Evolutionary conservation across 805 yeast genomes (phyloP).

Genomic region (Metschnikowia continentalis): DNA sequence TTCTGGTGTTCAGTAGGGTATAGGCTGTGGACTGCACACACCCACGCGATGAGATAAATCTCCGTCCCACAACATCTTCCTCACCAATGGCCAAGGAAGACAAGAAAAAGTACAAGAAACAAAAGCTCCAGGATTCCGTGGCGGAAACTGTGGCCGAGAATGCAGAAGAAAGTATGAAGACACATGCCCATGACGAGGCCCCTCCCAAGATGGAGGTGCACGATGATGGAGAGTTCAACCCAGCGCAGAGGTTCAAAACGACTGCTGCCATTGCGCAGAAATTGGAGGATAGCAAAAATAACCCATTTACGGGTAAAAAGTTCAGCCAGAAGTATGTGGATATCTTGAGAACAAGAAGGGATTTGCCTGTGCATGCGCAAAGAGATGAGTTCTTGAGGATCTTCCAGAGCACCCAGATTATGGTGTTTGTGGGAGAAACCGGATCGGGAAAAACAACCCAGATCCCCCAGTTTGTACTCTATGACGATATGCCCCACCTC

Average conservation of each 20-base stretch:
- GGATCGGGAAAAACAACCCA: slow-evolving; percentile 99
- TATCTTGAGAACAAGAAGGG: slow-evolving; percentile 74
- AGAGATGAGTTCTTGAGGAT: slow-evolving; percentile 81
- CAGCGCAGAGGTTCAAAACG: slow-evolving; percentile 56
- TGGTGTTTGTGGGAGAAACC: slow-evolving; percentile 98
- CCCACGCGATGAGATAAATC: slow-evolving; percentile 2
- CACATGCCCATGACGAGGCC: slow-evolving; percentile 44
- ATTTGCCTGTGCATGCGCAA: slow-evolving; percentile 91
- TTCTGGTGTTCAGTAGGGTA: too few species aligned
- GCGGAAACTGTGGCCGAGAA: slow-evolving; percentile 66
- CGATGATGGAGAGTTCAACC: slow-evolving; percentile 62
- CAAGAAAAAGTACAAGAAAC: slow-evolving; percentile 28
- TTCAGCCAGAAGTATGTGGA: slow-evolving; percentile 68
- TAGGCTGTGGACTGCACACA: too few species aligned
- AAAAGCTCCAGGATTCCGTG: slow-evolving; percentile 46
- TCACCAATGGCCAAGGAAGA: slow-evolving; percentile 15
- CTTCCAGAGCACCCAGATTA: slow-evolving; percentile 83
- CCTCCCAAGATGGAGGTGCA: slow-evolving; percentile 45
- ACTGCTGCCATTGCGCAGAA: slow-evolving; percentile 58
- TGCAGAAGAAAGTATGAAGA: slow-evolving; percentile 51
- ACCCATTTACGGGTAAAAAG: slow-evolving; percentile 74
- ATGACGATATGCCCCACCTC: slow-evolving; percentile 89
- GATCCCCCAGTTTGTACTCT: slow-evolving; percentile 91
- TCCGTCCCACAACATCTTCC: not conserved
- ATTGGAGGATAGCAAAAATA: slow-evolving; percentile 54